These are phyloP conservation scores for Centella asiatica DNA, from an alignment of 129 eudicot genomes.

Conservation along the genomic window DNA sequence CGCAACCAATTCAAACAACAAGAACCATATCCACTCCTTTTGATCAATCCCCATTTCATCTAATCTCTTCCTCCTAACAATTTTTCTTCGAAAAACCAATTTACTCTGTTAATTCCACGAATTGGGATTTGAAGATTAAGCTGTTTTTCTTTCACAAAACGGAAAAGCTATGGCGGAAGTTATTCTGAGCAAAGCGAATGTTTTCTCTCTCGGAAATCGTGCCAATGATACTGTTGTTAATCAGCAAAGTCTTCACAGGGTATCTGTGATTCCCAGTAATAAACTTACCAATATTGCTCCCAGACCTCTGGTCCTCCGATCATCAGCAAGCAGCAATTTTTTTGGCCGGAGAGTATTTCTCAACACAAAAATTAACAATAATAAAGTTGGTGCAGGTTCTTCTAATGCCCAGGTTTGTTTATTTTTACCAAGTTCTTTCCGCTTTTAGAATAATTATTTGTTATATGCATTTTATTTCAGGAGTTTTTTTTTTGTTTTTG, in stretches of 20 bases:
- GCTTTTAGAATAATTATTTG: background rate
- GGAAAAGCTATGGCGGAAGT: constrained; percentile 1
- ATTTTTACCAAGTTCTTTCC: too few relatives aligned
- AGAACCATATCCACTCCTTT: too few relatives aligned
- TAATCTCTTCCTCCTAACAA: background rate
- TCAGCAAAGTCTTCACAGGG: background rate
- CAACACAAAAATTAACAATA: background rate
- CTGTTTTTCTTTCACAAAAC: too few relatives aligned
- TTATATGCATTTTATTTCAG: background rate
- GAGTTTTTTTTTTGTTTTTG: background rate
- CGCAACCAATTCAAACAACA: too few relatives aligned
- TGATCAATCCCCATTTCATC: background rate
- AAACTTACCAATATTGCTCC: background rate
- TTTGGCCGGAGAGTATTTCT: constrained; percentile 5
- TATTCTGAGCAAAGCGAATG: background rate
- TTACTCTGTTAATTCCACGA: background rate
- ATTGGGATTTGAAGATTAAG: background rate
- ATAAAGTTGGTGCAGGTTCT: background rate
- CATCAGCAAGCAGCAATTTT: background rate
- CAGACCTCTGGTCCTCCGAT: background rate
- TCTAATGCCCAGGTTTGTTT: background rate
- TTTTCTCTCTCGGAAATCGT: background rate
- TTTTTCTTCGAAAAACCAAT: background rate
- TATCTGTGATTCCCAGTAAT: background rate
- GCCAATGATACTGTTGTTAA: too few relatives aligned